phyloP scores from a whole-genome alignment of 2,329 filamentous ascomycete genomes.

The Venturia effusa region DNA sequence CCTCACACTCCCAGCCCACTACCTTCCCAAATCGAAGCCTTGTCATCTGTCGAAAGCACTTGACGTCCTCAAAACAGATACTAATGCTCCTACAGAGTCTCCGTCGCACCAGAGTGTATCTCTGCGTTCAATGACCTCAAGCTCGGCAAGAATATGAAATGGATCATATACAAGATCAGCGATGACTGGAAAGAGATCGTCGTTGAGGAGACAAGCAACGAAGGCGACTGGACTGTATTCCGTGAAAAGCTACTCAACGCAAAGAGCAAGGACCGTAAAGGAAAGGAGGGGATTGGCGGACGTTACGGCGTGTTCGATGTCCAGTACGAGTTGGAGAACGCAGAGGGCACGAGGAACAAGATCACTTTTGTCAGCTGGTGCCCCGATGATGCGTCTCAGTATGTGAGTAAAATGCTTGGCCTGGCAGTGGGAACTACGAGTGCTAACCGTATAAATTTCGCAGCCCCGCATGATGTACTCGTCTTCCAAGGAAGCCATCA shows the following conservation, averaged over 20 bases:
- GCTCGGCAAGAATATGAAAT: conserved; percentile 67
- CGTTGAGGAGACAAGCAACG: conserved; percentile 60
- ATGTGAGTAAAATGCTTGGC: conserved; percentile 43
- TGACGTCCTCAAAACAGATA: not conserved
- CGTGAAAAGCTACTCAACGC: conserved; percentile 65
- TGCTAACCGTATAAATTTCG: conserved; percentile 12
- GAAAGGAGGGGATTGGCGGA: conserved; percentile 47
- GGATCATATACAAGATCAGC: conserved; percentile 79
- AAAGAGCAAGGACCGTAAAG: conserved; percentile 60
- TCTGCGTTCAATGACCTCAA: conserved; percentile 68
- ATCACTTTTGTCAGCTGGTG: conserved; percentile 64
- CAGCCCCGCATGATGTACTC: conserved; percentile 86
- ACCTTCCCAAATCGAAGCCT: not conserved
- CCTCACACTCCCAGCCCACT: conserved; percentile 1
- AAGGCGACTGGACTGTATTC: conserved; percentile 61
- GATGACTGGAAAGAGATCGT: conserved; percentile 76
- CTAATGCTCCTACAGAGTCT: conserved; percentile 43
- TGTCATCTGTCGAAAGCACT: not conserved
- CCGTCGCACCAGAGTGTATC: conserved; percentile 61
- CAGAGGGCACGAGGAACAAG: conserved; percentile 56
- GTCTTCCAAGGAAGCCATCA: conserved; percentile 77
- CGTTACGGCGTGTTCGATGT: conserved; percentile 82
- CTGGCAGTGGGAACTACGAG: not conserved
- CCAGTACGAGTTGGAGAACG: conserved; percentile 60
- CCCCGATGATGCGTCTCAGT: conserved; percentile 68